A percentile compares a stretch with the other conserved stretches of the same genome.
Evolutionary conservation across 2,329 filamentous ascomycete genomes (phyloP).

Genomic region (Ophiostoma sp.): DNA sequence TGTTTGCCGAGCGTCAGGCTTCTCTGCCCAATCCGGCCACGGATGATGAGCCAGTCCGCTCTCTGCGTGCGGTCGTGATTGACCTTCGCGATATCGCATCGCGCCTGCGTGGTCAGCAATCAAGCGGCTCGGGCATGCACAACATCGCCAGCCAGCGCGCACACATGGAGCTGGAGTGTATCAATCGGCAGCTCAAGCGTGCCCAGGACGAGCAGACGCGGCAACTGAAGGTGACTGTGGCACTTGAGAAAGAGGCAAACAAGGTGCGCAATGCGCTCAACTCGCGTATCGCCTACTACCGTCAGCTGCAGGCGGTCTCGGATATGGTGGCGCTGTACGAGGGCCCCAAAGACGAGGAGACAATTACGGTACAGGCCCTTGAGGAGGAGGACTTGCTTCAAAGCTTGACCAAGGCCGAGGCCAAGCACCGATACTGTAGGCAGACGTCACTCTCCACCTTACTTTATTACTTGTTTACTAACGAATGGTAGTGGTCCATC

Average conservation of each 20-base stretch:
- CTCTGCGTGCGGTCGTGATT: constrained; percentile 68
- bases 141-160: constrained; percentile 45
- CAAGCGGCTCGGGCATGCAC: constrained; percentile 35
- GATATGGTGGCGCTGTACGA: constrained; percentile 80
- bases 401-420: constrained; percentile 62
- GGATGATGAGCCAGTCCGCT: constrained; percentile 51
- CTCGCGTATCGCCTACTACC: constrained; percentile 82
- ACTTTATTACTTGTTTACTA: no score
- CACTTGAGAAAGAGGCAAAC: constrained; percentile 70
- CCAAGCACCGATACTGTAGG: constrained; percentile 73
- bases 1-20: constrained; percentile 50
- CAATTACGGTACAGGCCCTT: constrained; percentile 44
- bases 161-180: constrained; percentile 63
- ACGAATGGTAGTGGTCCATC: constrained; percentile 49
- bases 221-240: constrained; percentile 51
- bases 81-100: constrained; percentile 64
- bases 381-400: constrained; percentile 54
- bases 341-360: constrained; percentile 56
- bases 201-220: constrained; percentile 56
- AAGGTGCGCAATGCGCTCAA: constrained; percentile 80
- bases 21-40: constrained; percentile 46
- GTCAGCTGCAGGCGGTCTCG: constrained; percentile 85
- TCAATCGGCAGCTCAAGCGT: constrained; percentile 61
- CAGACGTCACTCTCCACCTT: constrained; percentile 21
- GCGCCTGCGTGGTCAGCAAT: constrained; percentile 49